phyloP scores from a whole-genome alignment of 805 yeast species.

The Sugiyamaella smithiae region DNA sequence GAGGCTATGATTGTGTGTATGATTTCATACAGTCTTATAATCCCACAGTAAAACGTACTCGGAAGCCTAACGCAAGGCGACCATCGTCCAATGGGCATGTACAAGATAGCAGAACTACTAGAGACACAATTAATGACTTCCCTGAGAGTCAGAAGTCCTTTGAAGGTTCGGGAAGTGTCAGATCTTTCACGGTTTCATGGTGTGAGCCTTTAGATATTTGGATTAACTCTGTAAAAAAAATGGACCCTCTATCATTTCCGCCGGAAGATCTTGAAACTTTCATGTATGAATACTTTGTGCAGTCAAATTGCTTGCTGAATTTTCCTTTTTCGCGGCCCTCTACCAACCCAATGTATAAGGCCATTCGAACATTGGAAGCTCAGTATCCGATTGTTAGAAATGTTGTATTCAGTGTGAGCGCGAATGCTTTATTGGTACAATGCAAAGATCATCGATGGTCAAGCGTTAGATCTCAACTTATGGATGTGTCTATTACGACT shows the following conservation, averaged over 20 bases:
- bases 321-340: background rate
- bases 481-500: constrained; percentile 1
- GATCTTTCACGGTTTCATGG: background rate
- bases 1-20: constrained; percentile 19
- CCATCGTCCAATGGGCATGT: too few relatives aligned
- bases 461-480: background rate
- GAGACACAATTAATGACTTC: too few relatives aligned
- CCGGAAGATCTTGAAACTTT: background rate
- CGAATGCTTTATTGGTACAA: background rate
- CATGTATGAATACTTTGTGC: background rate
- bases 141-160: background rate
- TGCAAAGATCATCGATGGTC: background rate
- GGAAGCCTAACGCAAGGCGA: background rate
- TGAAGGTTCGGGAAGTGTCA: background rate
- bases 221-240: background rate
- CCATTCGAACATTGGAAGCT: background rate
- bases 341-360: constrained; percentile 2
- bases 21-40: constrained; percentile 1
- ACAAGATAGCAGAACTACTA: too few relatives aligned
- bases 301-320: constrained; percentile 1
- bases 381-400: background rate
- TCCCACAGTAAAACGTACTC: background rate
- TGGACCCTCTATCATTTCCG: background rate
- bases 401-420: background rate
- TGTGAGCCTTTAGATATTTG: background rate